phyloP scores from a whole-genome alignment of 1,139 yeast species.

The Candida tunisiensis region DNA sequence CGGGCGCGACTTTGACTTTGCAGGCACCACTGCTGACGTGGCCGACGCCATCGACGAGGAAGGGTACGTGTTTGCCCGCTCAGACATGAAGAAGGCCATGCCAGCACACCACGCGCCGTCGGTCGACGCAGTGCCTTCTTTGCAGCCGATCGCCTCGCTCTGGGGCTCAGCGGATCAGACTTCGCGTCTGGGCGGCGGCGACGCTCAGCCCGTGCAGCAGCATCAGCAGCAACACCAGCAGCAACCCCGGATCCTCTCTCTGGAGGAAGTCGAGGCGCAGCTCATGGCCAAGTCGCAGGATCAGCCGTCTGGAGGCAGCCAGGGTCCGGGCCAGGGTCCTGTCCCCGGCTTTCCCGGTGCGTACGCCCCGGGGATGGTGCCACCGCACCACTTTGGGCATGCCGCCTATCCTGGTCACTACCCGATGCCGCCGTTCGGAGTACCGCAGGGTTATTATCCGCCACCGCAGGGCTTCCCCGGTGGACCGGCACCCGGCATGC shows the following conservation, averaged over 20 bases:
- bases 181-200: no score
- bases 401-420: slow-evolving; percentile 5
- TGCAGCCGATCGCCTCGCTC: slow-evolving; percentile 51
- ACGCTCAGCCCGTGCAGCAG: slow-evolving; percentile 6
- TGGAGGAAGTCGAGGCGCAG: slow-evolving; percentile 68
- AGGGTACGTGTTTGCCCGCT: slow-evolving; percentile 13
- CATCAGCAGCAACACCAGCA: slow-evolving; percentile 8
- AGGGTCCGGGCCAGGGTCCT: not conserved
- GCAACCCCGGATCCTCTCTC: slow-evolving; percentile 29
- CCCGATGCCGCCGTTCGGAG: slow-evolving; percentile 3
- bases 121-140: slow-evolving; percentile 19
- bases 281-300: slow-evolving; percentile 26
- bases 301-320: slow-evolving; percentile 3
- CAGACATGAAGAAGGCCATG: slow-evolving; percentile 3
- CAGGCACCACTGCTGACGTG: slow-evolving; percentile 24
- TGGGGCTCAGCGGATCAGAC: slow-evolving; percentile 30
- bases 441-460: not conserved
- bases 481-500: not conserved
- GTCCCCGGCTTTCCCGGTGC: no score
- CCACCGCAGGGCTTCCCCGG: slow-evolving; percentile 3
- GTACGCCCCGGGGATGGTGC: not conserved
- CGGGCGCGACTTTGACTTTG: slow-evolving; percentile 66
- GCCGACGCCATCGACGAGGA: slow-evolving; percentile 19
- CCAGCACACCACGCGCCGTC: no score
- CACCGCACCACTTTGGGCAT: no score